Conservation (phyloP, 768 basidiomycete species). For the Mycena galopus region DNA sequence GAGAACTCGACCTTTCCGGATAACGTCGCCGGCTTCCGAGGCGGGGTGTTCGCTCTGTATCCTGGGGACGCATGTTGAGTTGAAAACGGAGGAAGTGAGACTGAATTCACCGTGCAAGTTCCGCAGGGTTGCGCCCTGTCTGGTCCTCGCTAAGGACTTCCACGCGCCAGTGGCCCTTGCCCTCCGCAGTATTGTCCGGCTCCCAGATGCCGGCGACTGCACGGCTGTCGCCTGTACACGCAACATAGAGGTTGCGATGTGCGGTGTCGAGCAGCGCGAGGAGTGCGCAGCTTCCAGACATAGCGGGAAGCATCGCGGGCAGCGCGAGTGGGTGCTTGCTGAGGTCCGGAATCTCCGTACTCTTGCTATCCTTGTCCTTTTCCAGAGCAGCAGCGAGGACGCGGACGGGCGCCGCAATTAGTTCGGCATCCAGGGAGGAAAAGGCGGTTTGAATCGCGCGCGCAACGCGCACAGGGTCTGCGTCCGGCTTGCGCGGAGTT, state of each 20-base stretch:
- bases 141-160: constrained; percentile 97
- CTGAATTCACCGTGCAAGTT: constrained; percentile 77
- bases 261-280: constrained; percentile 90
- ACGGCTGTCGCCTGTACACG: constrained; percentile 92
- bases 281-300: constrained; percentile 94
- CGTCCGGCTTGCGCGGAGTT: constrained; percentile 49
- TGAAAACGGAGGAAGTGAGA: not conserved
- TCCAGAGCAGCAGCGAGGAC: constrained; percentile 72
- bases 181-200: constrained; percentile 67
- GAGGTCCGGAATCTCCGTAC: constrained; percentile 68
- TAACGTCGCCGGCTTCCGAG: constrained; percentile 79
- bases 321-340: constrained; percentile 79
- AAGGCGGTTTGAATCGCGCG: constrained; percentile 84
- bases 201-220: constrained; percentile 97
- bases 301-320: constrained; percentile 83
- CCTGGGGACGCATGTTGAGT: constrained; percentile 50
- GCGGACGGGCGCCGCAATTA: constrained; percentile 82
- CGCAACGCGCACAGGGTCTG: constrained; percentile 67
- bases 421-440: constrained; percentile 84
- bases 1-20: constrained; percentile 84
- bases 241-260: constrained; percentile 87
- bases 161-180: constrained; percentile 86
- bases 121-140: constrained; percentile 91
- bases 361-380: constrained; percentile 59
- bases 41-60: constrained; percentile 87